Evolutionary conservation across 2,329 filamentous ascomycete species (phyloP).

Genomic region (Alternaria solani): DNA sequence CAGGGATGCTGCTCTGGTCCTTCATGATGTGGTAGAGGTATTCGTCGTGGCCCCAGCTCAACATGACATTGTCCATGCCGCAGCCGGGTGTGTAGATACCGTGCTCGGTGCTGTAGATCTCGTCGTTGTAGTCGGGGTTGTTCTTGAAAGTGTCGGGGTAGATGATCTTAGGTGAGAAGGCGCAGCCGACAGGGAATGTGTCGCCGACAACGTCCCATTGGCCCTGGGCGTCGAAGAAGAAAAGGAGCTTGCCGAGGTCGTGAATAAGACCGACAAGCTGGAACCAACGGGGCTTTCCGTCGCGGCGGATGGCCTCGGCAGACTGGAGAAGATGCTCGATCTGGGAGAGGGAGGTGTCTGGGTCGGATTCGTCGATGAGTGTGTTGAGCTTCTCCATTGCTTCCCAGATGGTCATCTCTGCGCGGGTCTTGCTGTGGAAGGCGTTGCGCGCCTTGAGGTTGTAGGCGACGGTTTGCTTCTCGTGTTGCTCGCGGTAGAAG

Average conservation of each 20-base stretch:
- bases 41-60: conserved; percentile 90
- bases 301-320: conserved; percentile 86
- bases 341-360: conserved; percentile 85
- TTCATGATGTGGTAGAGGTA: conserved; percentile 88
- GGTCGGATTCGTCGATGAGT: conserved; percentile 89
- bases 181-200: conserved; percentile 81
- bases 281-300: conserved; percentile 85
- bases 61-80: conserved; percentile 86
- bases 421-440: conserved; percentile 72
- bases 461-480: conserved; percentile 80
- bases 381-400: conserved; percentile 93
- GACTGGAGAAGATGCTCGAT: conserved; percentile 90
- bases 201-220: conserved; percentile 95
- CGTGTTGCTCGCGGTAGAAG: conserved; percentile 80
- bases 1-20: conserved; percentile 79
- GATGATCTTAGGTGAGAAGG: conserved; percentile 78
- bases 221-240: conserved; percentile 81
- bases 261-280: conserved; percentile 80
- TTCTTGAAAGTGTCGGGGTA: conserved; percentile 78
- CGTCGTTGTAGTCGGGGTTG: conserved; percentile 77
- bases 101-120: conserved; percentile 76
- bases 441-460: conserved; percentile 80
- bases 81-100: conserved; percentile 84
- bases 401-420: conserved; percentile 86
- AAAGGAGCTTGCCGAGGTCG: conserved; percentile 80